Conservation (phyloP, 129 eudicot genomes). For the Flaveria robusta region DNA sequence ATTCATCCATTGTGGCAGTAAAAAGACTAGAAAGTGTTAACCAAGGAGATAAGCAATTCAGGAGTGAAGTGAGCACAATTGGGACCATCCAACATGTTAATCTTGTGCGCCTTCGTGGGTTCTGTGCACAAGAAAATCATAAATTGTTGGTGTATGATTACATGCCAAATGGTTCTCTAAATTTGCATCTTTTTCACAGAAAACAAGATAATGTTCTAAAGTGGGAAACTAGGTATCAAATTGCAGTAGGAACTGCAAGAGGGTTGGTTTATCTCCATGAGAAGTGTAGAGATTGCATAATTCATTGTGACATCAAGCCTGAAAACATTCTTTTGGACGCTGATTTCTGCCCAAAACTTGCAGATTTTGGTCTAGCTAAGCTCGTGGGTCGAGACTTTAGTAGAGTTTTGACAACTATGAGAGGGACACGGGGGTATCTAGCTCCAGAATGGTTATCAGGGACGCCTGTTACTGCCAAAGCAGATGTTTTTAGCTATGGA, state of each 20-base stretch:
- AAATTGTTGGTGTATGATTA: slow-evolving; percentile 67
- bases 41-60: slow-evolving; percentile 74
- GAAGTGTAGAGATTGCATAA: slow-evolving; percentile 66
- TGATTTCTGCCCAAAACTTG: slow-evolving; percentile 54
- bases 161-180: slow-evolving; percentile 65
- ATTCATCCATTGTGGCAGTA: slow-evolving; percentile 64
- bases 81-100: slow-evolving; percentile 70
- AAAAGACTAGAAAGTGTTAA: slow-evolving; percentile 57
- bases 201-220: slow-evolving; percentile 30
- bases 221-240: slow-evolving; percentile 67
- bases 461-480: slow-evolving; percentile 61
- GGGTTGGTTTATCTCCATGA: slow-evolving; percentile 78
- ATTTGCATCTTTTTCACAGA: slow-evolving; percentile 46
- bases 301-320: slow-evolving; percentile 83
- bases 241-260: slow-evolving; percentile 68
- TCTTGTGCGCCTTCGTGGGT: slow-evolving; percentile 71
- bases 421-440: slow-evolving; percentile 71
- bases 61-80: slow-evolving; percentile 71
- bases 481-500: slow-evolving; percentile 78
- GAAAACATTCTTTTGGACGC: slow-evolving; percentile 69
- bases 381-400: slow-evolving; percentile 74
- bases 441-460: slow-evolving; percentile 89
- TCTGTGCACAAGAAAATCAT: slow-evolving; percentile 52
- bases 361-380: slow-evolving; percentile 89
- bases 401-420: slow-evolving; percentile 61